Base-by-base conservation (phyloP, 2,329 filamentous ascomycete genomes). In the Verticillium zaregamsianum region DNA sequence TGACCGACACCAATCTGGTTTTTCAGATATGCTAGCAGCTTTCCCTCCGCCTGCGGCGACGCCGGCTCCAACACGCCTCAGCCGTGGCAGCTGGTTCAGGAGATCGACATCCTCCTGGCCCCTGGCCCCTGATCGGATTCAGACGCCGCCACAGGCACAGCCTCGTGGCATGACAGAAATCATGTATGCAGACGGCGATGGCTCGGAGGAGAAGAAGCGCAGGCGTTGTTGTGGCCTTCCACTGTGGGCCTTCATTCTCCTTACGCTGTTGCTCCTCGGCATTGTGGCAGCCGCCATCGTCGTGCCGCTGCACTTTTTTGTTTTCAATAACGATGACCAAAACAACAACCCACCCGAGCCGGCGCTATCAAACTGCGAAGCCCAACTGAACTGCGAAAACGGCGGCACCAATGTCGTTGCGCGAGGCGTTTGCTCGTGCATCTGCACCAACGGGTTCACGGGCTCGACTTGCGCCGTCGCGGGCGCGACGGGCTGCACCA, bases 381-480 rank as follows among this genome's bases (percentile, higher is more conserved):
- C 79, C 45, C 82, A 82, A 33, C 76, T 90, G 15, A 82, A 80
- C 0, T 97, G 94, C 70, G 77, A 84, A 59, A 97, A 98, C 66
- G 92, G 92, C 11, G 94, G 94, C 32, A 87, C 88, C 20, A 93
- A 88, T 61, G 84, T 94, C 17, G 75, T 92, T 23, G 85, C 83
- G 17, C 80, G 86, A 61, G 84, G 86, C 3, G 79, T 83, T 23
- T 98, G 94, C 76, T 89, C 89, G 14, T 99, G 94, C 72, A 86
- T 97, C 54, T 99, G 94, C 75, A 87, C 89, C 25, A 93, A 95
- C 68, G 92, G 93, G 1, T 98, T 94, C 72, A 93, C 90, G 0
- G 83, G 84, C 15, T 75, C 77, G 25, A 79, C 82, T 63, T 87
- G 85, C 69, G 80, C 79, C 5, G 72, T 74, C 28, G 72, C 75